A percentile compares a stretch with the other conserved stretches of the same genome.
These are phyloP conservation scores for Phytopythium mirpurense DNA, from an alignment of 352 stramenopile species.

Conservation along the genomic window DNA sequence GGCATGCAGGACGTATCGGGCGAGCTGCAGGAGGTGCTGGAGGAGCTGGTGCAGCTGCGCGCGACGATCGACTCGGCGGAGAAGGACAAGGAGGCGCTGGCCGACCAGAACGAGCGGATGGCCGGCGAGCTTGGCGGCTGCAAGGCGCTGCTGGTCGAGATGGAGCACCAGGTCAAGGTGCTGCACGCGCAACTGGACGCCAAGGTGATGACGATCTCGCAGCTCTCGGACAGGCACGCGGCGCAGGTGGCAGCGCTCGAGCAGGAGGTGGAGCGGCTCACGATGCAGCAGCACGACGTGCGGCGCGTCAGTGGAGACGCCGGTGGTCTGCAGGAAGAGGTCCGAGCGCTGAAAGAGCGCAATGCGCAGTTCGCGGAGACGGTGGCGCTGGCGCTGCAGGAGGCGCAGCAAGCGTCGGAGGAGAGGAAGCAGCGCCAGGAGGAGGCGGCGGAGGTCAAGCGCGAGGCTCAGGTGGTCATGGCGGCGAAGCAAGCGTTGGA, in stretches of 20 bases:
- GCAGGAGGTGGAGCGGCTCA: constrained; percentile 25
- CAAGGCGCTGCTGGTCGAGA: constrained; percentile 30
- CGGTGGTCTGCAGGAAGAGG: constrained; percentile 5
- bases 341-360: constrained; percentile 7
- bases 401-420: background rate
- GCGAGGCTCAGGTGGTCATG: too few relatives aligned
- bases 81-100: constrained; percentile 28
- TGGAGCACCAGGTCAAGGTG: constrained; percentile 34
- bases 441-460: too few relatives aligned
- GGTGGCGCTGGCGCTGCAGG: background rate
- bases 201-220: constrained; percentile 39
- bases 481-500: background rate
- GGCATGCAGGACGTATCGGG: constrained; percentile 1
- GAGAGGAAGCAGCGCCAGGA: background rate
- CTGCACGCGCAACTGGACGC: constrained; percentile 38
- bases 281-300: constrained; percentile 9
- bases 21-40: constrained; percentile 32
- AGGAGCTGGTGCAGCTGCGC: constrained; percentile 29
- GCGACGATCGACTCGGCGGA: constrained; percentile 20
- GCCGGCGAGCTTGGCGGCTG: constrained; percentile 27
- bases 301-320: constrained; percentile 9
- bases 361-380: constrained; percentile 8
- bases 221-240: constrained; percentile 23
- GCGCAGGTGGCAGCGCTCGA: constrained; percentile 26
- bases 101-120: constrained; percentile 26